These are phyloP conservation scores for Wallacemonas sp. DNA, from an alignment of 208 protist genomes.

Conservation along the genomic window DNA sequence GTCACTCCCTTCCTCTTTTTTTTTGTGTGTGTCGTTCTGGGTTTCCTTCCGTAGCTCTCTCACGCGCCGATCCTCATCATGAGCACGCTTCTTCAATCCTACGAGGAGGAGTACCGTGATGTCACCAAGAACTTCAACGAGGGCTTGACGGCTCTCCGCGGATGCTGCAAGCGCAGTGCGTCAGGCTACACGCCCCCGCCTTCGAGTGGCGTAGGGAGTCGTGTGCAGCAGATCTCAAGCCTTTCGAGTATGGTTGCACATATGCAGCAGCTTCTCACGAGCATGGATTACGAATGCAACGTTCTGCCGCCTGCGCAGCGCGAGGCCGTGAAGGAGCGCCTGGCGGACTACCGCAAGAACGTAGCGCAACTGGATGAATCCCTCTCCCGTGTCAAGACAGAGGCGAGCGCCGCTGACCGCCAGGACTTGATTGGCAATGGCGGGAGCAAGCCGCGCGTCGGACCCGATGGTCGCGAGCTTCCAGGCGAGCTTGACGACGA, in stretches of 20 bases:
- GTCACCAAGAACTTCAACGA: constrained; percentile 40
- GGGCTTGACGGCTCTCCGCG: constrained; percentile 39
- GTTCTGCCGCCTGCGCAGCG: constrained; percentile 44
- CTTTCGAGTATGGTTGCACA: constrained; percentile 34
- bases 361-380: constrained; percentile 36
- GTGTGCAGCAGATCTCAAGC: constrained; percentile 37
- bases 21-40: neutral
- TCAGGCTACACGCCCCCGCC: constrained; percentile 47
- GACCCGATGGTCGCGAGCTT: neutral
- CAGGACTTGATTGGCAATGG: constrained; percentile 45
- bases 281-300: constrained; percentile 81
- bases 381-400: constrained; percentile 36
- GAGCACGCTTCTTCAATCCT: constrained; percentile 61
- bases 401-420: constrained; percentile 55
- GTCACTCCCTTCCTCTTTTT: neutral
- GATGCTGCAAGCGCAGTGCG: constrained; percentile 31
- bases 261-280: constrained; percentile 56
- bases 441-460: neutral
- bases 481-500: constrained; percentile 44
- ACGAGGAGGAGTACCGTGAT: constrained; percentile 80
- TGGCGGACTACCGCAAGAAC: constrained; percentile 41
- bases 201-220: constrained; percentile 52
- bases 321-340: constrained; percentile 42
- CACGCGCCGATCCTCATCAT: constrained; percentile 17
- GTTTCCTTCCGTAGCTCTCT: neutral